phyloP scores from a whole-genome alignment of 2,329 filamentous ascomycete genomes.

The Phialophora verrucosa region DNA sequence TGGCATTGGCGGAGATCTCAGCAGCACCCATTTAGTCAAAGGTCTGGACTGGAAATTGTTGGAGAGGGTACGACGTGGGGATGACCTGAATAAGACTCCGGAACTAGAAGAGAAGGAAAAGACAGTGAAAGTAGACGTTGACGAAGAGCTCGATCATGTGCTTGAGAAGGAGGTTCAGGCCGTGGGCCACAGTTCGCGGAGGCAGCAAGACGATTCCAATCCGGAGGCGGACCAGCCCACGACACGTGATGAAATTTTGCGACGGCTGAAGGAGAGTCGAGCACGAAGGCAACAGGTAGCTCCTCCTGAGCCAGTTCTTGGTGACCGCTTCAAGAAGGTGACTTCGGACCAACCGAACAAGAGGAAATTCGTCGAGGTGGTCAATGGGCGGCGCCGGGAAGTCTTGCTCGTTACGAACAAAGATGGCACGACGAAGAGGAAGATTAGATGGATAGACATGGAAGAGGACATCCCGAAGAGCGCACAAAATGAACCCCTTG shows the following conservation, averaged over 20 bases:
- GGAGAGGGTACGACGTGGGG: conserved; percentile 51
- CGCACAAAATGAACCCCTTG: conserved; percentile 56
- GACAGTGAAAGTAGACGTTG: conserved; percentile 54
- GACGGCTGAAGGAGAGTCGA: conserved; percentile 62
- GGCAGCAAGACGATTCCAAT: conserved; percentile 33
- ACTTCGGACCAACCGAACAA: conserved; percentile 47
- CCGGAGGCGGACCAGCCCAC: conserved; percentile 49
- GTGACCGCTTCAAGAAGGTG: conserved; percentile 62
- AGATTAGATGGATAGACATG: conserved; percentile 60
- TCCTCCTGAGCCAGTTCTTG: conserved; percentile 57
- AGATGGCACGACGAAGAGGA: conserved; percentile 66
- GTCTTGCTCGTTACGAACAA: conserved; percentile 64
- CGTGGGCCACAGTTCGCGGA: conserved; percentile 20
- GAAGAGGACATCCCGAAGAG: conserved; percentile 40
- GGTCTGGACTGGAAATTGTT: conserved; percentile 83
- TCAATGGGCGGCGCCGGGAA: conserved; percentile 57
- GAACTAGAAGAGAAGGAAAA: conserved; percentile 44
- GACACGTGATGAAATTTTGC: conserved; percentile 64
- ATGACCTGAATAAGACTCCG: conserved; percentile 58
- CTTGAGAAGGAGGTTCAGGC: conserved; percentile 46
- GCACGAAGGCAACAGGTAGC: conserved; percentile 44
- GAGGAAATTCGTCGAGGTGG: conserved; percentile 60
- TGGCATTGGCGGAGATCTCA: conserved; percentile 75
- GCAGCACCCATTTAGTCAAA: conserved; percentile 85
- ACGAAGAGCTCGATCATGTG: conserved; percentile 63